These are phyloP conservation scores for Pigoraptor vietnamica DNA, from an alignment of 78 protist genomes.

Conservation along the genomic window DNA sequence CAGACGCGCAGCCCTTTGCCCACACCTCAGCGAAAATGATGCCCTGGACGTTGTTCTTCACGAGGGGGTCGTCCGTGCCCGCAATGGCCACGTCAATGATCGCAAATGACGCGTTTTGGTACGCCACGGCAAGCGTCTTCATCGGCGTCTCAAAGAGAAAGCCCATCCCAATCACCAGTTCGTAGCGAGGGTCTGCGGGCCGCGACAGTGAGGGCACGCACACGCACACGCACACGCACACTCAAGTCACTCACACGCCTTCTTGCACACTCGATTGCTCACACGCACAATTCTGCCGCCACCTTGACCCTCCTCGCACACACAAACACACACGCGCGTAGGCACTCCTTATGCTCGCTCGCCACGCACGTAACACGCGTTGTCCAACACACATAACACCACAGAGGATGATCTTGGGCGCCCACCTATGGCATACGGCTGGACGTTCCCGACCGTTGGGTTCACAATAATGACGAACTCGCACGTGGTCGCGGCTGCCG, in stretches of 20 bases:
- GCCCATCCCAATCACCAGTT: not conserved
- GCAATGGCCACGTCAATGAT: not conserved
- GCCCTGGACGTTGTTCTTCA: not conserved
- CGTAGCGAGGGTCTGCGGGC: not conserved
- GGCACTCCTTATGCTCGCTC: too few relatives aligned
- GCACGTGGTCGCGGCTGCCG: not conserved
- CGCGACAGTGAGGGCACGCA: too few relatives aligned
- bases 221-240: too few relatives aligned
- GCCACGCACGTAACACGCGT: too few relatives aligned
- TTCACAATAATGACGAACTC: not conserved
- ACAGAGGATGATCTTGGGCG: not conserved
- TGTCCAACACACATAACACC: too few relatives aligned
- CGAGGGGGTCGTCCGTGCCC: not conserved
- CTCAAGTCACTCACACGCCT: too few relatives aligned
- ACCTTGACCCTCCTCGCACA: too few relatives aligned
- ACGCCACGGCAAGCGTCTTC: not conserved
- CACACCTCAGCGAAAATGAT: not conserved
- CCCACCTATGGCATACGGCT: not conserved
- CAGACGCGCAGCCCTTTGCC: not conserved
- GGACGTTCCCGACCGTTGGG: not conserved
- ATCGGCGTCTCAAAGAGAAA: not conserved
- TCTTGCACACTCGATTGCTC: too few relatives aligned
- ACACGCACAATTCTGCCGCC: too few relatives aligned
- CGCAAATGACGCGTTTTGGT: not conserved
- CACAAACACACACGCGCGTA: too few relatives aligned